Evolutionary conservation across 2,329 filamentous ascomycete species (phyloP), one percentile per base, ranked within the genome.

Genomic region (Cladophialophora bantiana): DNA sequence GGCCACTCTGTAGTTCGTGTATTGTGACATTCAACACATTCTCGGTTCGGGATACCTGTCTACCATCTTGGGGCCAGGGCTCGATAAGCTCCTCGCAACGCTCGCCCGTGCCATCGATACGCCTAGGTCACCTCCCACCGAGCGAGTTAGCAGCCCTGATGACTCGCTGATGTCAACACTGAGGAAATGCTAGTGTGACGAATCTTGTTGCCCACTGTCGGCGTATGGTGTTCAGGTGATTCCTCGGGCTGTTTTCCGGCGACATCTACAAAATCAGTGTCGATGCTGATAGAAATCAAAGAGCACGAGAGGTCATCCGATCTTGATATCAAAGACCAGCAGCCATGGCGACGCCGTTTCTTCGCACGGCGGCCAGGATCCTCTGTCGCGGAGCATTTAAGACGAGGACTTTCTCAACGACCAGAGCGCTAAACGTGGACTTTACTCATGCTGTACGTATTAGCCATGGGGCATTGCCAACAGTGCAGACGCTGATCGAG

Each of bases 361-460:
- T 38, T 52, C 61, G 61, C 13, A 40, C 61, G 2, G 61, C 32
- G 4, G 32, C 20, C 32, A 59, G 31, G 26, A 7, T 50, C 4
- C 48, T 64, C 15, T 5, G 7, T n/a, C 15, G 45, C 20, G 35
- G n/a, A 6, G 31, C 15, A 5, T 7, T 20, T 26, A 40, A 6
- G n/a, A 57, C 18, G n/a, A 67, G 69, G 54, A 15, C 53, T 57
- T 85, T 86, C 73, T 84, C 83, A 7, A 81, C 76, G 36, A 78
- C 79, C 15, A 68, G 72, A 62, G 60, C 70, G n/a, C 71, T 70
- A 57, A 61, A 79, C 64, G 84, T 85, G 15, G 87, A 89, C 76
- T 89, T 89, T 75, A 89, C 87, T 7, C 87, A 89, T 78, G 86
- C 86, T 38, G 84, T 83, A 76, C 62, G 68, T 40, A 12, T 9